Conservation (phyloP, 768 basidiomycete species). For the Suillus fuscotomentosus region DNA sequence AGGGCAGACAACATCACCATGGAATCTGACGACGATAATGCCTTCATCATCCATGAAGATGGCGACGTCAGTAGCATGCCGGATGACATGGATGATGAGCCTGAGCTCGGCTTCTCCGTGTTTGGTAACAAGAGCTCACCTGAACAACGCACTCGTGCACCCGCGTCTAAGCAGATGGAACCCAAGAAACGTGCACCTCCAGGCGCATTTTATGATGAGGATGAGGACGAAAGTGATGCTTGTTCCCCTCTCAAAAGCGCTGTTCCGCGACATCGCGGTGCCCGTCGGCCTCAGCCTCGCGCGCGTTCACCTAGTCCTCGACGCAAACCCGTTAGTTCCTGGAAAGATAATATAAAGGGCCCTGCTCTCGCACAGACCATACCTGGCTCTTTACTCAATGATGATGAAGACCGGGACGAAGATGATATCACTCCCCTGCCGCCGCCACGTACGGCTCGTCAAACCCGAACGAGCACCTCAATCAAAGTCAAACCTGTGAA, state of each 20-base stretch:
- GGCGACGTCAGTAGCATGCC: conserved; percentile 1
- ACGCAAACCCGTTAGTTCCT: conserved; percentile 5
- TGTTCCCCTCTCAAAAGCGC: conserved; percentile 12
- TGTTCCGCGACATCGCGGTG: conserved; percentile 2
- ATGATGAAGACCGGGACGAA: conserved; percentile 31
- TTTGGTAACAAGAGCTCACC: conserved; percentile 22
- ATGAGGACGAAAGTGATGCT: conserved; percentile 24
- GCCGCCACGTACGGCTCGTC: conserved; percentile 10
- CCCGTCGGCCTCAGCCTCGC: conserved; percentile 1
- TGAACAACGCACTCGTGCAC: conserved; percentile 11
- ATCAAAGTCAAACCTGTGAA: conserved; percentile 14
- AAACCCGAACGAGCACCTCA: conserved; percentile 12
- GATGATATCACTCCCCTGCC: conserved; percentile 36
- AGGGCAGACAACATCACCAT: conserved; percentile 14
- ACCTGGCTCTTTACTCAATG: conserved; percentile 44
- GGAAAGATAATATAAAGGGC: conserved; percentile 8
- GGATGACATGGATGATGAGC: conserved; percentile 8
- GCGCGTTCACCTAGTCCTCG: conserved; percentile 4
- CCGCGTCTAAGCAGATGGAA: conserved; percentile 13
- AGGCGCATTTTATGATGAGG: conserved; percentile 48
- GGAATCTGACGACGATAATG: conserved; percentile 11
- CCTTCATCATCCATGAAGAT: conserved; percentile 6
- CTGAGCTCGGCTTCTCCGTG: conserved; percentile 27
- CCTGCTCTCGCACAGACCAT: conserved; percentile 31
- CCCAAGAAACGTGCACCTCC: conserved; percentile 37